Percentiles rank a stretch among this genome's conserved stretches.
Conservation (phyloP, 2,329 filamentous ascomycete species). For the Bipolaris gigantea region DNA sequence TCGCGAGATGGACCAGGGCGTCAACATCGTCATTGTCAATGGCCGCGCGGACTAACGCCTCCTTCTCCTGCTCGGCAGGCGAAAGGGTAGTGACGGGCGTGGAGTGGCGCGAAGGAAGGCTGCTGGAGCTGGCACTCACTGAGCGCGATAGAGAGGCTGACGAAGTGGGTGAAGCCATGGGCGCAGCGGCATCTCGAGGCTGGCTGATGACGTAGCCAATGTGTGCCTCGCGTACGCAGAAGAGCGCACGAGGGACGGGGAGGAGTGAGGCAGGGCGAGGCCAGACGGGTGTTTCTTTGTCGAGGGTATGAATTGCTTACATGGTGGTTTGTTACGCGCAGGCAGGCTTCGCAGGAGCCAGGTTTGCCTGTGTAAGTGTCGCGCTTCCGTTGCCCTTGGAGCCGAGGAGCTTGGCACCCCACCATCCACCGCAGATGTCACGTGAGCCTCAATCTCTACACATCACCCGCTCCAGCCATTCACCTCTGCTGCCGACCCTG, state of each 20-base stretch:
- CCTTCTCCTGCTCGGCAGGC: constrained; percentile 32
- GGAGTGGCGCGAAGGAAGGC: constrained; percentile 22
- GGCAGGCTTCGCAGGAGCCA: constrained; percentile 10
- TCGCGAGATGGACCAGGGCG: constrained; percentile 48
- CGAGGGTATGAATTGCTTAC: constrained; percentile 4
- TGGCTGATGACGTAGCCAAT: constrained; percentile 14
- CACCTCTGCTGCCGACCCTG: not conserved
- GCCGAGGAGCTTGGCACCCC: constrained; percentile 20
- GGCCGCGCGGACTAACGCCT: constrained; percentile 45
- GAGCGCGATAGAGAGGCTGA: constrained; percentile 31
- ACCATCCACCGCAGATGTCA: not conserved
- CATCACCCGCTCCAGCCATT: not conserved
- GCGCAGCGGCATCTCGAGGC: constrained; percentile 24
- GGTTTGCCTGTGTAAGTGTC: constrained; percentile 16
- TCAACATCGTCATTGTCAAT: constrained; percentile 47
- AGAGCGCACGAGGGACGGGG: constrained; percentile 4
- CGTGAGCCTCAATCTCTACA: constrained; percentile 1
- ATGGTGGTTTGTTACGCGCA: constrained; percentile 8
- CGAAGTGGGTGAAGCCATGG: constrained; percentile 33
- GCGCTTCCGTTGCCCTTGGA: constrained; percentile 17
- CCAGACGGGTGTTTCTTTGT: not conserved
- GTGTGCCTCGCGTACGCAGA: constrained; percentile 8
- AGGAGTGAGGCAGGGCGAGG: constrained; percentile 2
- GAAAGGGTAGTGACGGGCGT: constrained; percentile 21
- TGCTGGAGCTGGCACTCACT: constrained; percentile 38